Evolutionary conservation across 768 basidiomycete species (phyloP), one percentile per base, ranked within the genome.

Genomic region (Kwoniella pini): DNA sequence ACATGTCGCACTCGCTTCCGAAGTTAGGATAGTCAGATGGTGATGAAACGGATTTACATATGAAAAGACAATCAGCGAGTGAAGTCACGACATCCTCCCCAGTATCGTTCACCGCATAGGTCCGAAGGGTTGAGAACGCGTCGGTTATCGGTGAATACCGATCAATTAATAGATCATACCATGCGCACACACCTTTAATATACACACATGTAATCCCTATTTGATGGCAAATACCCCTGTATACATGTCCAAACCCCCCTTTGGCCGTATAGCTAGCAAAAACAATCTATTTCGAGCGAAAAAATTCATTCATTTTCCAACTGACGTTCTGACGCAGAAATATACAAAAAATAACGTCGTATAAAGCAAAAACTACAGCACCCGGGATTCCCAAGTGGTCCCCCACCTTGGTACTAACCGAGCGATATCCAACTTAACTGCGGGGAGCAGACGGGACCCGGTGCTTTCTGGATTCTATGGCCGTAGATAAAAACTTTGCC

Each of bases 371-470:
- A 50, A 50, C 48, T 31, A 50, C 48, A 50, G 48, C 48, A 50
- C 48, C 48, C 48, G 48, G 48, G 48, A 50, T 50, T 50, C 48
- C 48, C 48, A 50, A 50, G 48, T 50, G 48, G 48, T 50, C 48
- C 48, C 48, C 48, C 48, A 50, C 48, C 48, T 50, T 50, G 48
- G 48, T 50, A 50, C 48, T 50, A 50, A 50, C 48, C 48, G 48
- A 50, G 48, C 48, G 48, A 50, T 50, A 50, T 17, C 28, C 30
- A 50, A 31, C 26, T 31, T 50, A 45, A 45, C 43, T 55, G 38
- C 54, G 54, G 36, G 28, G 54, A 55, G 54, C 54, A 39, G 54
- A 55, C 54, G 54, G 43, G 54, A 55, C 28, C 36, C 54, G 54
- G 43, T 45, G 28, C n/a, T 55, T 55, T 55, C 17, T 36, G 12